phyloP scores from a whole-genome alignment of 805 yeast species.

The Ogataea dorogensis region DNA sequence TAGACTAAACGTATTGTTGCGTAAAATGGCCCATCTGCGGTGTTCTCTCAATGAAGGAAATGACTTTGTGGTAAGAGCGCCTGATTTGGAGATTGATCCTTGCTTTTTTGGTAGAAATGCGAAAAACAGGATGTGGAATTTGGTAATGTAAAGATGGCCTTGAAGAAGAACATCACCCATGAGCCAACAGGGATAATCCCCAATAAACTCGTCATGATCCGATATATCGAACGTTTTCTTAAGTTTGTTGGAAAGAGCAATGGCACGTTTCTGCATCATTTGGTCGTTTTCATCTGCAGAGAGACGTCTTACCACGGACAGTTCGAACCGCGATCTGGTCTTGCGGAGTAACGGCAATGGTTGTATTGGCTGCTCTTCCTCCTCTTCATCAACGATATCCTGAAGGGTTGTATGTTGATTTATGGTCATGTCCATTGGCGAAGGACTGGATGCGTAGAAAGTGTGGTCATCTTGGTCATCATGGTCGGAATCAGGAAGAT shows the following conservation, averaged over 20 bases:
- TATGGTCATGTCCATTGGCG: conserved; percentile 5
- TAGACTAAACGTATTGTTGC: conserved; percentile 64
- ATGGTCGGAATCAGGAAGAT: conserved; percentile 2
- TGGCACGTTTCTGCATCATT: conserved; percentile 31
- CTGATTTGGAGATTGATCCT: conserved; percentile 45
- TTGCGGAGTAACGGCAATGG: conserved; percentile 10
- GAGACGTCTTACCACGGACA: conserved; percentile 33
- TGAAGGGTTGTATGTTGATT: conserved; percentile 7
- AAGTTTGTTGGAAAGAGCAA: conserved; percentile 37
- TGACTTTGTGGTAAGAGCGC: conserved; percentile 47
- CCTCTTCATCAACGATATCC: conserved; percentile 2
- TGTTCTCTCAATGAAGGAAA: conserved; percentile 38
- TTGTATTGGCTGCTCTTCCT: too few species aligned
- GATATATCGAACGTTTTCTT: conserved; percentile 42
- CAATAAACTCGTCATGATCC: conserved; percentile 53
- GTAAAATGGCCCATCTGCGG: conserved; percentile 79
- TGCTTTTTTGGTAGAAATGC: conserved; percentile 68
- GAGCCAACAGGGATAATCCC: conserved; percentile 77
- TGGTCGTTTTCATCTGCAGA: conserved; percentile 19
- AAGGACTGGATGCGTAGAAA: conserved; percentile 2
- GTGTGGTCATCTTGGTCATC: conserved; percentile 10
- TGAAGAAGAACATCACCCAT: conserved; percentile 79
- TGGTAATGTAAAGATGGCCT: conserved; percentile 79
- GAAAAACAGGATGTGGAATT: conserved; percentile 62
- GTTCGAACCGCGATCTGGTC: conserved; percentile 31